A percentile compares a stretch with the other conserved stretches of the same genome.
phyloP scores from a whole-genome alignment of 179 eudicot genomes.

The Patellifolia procumbens region DNA sequence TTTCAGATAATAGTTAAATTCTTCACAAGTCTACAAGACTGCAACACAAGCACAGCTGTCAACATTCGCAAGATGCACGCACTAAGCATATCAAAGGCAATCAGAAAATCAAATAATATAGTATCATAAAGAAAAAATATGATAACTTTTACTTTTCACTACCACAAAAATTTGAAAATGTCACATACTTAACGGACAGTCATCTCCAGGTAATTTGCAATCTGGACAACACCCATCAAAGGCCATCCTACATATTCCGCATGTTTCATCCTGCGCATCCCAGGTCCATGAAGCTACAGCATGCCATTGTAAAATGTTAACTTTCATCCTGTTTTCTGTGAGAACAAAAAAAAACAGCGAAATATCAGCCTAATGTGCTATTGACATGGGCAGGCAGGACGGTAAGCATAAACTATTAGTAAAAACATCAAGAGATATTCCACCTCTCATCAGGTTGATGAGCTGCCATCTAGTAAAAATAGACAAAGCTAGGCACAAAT shows the following conservation, averaged over 20 bases:
- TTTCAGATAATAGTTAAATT: not conserved
- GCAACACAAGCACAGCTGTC: not conserved
- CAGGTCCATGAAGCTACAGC: slow-evolving; percentile 99
- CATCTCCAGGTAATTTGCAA: slow-evolving; percentile 96
- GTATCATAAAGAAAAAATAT: too few species aligned
- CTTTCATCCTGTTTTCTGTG: slow-evolving; percentile 63
- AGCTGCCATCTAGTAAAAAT: not conserved
- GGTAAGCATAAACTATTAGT: not conserved
- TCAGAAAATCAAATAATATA: not conserved
- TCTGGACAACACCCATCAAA: slow-evolving; percentile 99
- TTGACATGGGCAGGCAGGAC: not conserved
- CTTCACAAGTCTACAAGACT: not conserved
- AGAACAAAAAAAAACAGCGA: slow-evolving; percentile 1
- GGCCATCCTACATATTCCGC: slow-evolving; percentile 95
- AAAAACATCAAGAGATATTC: not conserved
- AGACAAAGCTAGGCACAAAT: not conserved
- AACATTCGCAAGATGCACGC: not conserved
- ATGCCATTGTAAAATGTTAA: slow-evolving; percentile 86
- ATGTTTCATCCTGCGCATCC: slow-evolving; percentile 97
- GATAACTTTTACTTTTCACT: not conserved
- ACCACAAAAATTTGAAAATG: not conserved
- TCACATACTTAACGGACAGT: slow-evolving; percentile 83
- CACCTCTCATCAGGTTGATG: not conserved
- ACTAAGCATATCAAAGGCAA: not conserved
- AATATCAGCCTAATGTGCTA: not conserved